Base-by-base conservation (phyloP, 1,284 basidiomycete genomes). In the Wolfiporia cocos region DNA sequence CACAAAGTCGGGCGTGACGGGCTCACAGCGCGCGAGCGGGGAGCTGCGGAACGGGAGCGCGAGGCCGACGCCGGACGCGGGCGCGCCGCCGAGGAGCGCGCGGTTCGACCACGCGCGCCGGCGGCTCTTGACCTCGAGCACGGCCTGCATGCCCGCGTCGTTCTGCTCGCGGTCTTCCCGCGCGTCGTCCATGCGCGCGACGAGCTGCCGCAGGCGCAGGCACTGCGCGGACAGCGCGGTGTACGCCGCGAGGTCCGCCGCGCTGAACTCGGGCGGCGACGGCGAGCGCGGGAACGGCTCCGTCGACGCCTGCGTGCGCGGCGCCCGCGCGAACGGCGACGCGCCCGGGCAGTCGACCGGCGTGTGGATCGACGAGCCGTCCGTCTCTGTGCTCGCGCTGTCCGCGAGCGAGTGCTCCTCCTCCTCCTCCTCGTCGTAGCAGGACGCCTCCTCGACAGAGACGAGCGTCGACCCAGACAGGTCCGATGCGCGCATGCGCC, bases 311-410 rank as follows among this genome's bases (percentile, higher is more conserved):
- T 7, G 37, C 19, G 20, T 41, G 41, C 30, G 42, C 15, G 42
- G 39, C n/a, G 41, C 42, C 14, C 43, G 46, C 2, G 41, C 44
- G 34, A 53, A 50, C 1, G 51, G 46, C n/a, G 53, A 47, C 29
- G 41, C 41, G 11, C 34, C 24, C 5, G 48, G 49, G 1, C 50
- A 47, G 47, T 73, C 69, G 3, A 69, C 60, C 6, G 75, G 76
- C 0, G 76, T 79, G 48, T 76, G 76, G 10, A 78, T 57, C 0
- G 73, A 77, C 35, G 71, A 76, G 3, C 70, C 74, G 49, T 79
- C 78, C 0, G 72, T 74, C 37, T 73, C 74, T 3, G 71, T 72
- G 34, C 60, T 62, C 26, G 46, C 42, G 26, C 54, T 58, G 17
- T 56, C 52, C 20, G 57, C 47, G 3, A 60, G 44, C 10, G 57